Percentiles rank a stretch among this genome's conserved stretches.
phyloP scores from a whole-genome alignment of 2,329 filamentous ascomycete species.

The Thelonectria rubi region DNA sequence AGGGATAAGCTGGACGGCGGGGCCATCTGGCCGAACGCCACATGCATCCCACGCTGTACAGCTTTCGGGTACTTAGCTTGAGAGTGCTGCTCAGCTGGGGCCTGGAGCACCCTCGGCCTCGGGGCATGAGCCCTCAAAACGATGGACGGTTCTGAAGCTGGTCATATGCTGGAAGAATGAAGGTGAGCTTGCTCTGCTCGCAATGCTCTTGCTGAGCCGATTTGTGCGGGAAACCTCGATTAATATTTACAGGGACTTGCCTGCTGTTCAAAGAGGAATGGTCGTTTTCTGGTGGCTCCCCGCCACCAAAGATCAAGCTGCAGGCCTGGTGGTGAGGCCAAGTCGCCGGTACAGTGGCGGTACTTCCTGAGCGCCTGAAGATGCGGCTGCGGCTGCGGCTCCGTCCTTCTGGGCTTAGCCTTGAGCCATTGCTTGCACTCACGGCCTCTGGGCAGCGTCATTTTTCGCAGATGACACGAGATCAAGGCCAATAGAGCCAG shows the following conservation, averaged over 20 bases:
- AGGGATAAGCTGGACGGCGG: slow-evolving; percentile 34
- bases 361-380: slow-evolving; percentile 13
- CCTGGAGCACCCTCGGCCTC: not conserved
- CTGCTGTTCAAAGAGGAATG: slow-evolving; percentile 27
- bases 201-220: not conserved
- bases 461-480: not conserved
- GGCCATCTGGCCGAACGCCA: slow-evolving; percentile 38
- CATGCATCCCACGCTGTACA: slow-evolving; percentile 37
- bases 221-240: slow-evolving; percentile 15
- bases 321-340: slow-evolving; percentile 23
- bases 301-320: slow-evolving; percentile 32
- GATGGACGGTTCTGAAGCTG: not conserved
- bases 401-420: slow-evolving; percentile 23
- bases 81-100: not conserved
- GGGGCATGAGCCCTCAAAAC: not conserved
- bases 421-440: slow-evolving; percentile 6
- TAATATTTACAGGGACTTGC: slow-evolving; percentile 21
- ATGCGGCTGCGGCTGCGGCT: slow-evolving; percentile 31
- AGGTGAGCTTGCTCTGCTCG: not conserved
- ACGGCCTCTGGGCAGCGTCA: not conserved
- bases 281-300: slow-evolving; percentile 26
- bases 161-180: not conserved
- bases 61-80: slow-evolving; percentile 27
- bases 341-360: slow-evolving; percentile 26
- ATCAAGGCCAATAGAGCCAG: slow-evolving; percentile 1